Conservation (phyloP, 75 land plant species). For the Adiantum capillusveneris region DNA sequence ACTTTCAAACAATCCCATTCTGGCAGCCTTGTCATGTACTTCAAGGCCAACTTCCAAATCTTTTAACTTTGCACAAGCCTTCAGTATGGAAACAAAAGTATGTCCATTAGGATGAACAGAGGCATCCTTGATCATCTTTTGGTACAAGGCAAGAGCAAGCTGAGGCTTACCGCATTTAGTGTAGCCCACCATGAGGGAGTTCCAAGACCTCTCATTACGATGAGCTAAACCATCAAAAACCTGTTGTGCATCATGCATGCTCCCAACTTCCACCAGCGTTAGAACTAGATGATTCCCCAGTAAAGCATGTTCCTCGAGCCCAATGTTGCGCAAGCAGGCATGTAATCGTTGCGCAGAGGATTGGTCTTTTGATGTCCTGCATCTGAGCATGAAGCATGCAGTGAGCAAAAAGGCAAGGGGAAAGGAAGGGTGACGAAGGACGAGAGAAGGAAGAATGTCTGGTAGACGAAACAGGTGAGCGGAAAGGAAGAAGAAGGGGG, state of each 20-base stretch:
- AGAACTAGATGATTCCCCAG: neutral
- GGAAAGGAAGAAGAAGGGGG: too few species aligned
- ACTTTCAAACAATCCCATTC: neutral
- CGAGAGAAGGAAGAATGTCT: too few species aligned
- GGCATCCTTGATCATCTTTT: neutral
- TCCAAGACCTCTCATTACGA: conserved; percentile 39
- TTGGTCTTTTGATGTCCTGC: neutral
- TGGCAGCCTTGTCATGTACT: neutral
- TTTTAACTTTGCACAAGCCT: too few species aligned
- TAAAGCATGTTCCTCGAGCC: conserved; percentile 11
- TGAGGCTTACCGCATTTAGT: conserved; percentile 4
- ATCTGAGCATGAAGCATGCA: too few species aligned
- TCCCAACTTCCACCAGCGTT: neutral
- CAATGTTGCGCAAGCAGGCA: conserved; percentile 20
- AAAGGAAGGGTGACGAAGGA: too few species aligned
- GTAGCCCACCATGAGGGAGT: conserved; percentile 36
- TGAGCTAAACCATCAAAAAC: conserved; percentile 33
- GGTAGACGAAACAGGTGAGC: too few species aligned
- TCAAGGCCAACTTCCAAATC: neutral
- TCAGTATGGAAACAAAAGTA: neutral
- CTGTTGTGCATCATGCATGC: neutral
- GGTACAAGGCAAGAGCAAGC: conserved; percentile 5
- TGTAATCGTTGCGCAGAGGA: conserved; percentile 26
- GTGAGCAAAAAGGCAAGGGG: too few species aligned
- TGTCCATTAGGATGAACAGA: neutral